These are phyloP conservation scores for Kondoa malvinella DNA, from an alignment of 768 basidiomycete species.

Conservation along the genomic window DNA sequence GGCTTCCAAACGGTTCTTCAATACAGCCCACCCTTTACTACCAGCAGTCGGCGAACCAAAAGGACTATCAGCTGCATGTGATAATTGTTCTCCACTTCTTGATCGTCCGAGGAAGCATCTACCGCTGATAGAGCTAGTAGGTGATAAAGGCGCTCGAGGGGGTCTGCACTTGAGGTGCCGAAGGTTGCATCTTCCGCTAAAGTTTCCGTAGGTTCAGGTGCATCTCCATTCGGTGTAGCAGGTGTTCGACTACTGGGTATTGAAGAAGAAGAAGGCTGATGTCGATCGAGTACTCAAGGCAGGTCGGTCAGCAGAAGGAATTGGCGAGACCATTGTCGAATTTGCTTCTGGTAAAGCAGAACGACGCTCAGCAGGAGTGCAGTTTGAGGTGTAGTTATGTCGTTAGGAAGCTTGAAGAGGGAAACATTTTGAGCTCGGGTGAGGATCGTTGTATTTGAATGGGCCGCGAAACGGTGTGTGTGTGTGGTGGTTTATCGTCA, in stretches of 20 bases:
- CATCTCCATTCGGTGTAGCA: background rate
- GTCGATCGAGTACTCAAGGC: background rate
- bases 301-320: background rate
- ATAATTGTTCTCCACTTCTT: background rate
- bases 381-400: background rate
- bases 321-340: background rate
- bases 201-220: background rate
- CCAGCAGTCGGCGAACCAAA: background rate
- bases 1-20: constrained; percentile 8
- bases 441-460: background rate
- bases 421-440: background rate
- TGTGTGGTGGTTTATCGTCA: no score
- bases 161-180: background rate
- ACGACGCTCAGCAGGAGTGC: background rate
- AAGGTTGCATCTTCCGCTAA: background rate
- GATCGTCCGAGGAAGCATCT: background rate
- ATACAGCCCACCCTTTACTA: constrained; percentile 13
- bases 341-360: background rate
- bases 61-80: background rate
- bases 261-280: background rate
- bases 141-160: background rate
- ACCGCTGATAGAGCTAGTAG: background rate
- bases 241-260: background rate
- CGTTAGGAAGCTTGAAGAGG: no score
- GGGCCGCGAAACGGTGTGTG: background rate